Conservation (phyloP, 805 yeast genomes). For the Zygosaccharomyces bisporus region DNA sequence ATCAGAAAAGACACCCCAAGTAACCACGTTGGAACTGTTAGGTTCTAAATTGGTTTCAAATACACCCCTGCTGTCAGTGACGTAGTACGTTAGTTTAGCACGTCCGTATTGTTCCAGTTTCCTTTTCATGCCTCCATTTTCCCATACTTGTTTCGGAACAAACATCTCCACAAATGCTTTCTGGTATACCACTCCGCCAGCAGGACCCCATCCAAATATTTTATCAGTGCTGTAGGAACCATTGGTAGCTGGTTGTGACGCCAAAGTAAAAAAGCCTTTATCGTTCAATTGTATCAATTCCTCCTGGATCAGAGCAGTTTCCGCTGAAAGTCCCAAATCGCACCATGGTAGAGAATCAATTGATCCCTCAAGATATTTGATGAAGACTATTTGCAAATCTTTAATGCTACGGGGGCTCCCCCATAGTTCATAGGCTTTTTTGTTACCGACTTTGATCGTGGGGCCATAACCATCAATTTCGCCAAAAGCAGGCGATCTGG, state of each 20-base stretch:
- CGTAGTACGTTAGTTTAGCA: slow-evolving; percentile 66
- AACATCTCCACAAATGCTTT: slow-evolving; percentile 92
- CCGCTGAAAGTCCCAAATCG: slow-evolving; percentile 79
- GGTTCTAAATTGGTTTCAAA: slow-evolving; percentile 59
- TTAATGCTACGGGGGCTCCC: slow-evolving; percentile 60
- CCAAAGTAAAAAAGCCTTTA: slow-evolving; percentile 75
- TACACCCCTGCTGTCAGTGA: slow-evolving; percentile 57
- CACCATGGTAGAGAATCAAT: slow-evolving; percentile 88
- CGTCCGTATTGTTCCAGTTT: slow-evolving; percentile 41
- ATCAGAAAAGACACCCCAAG: slow-evolving; percentile 97
- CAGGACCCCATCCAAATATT: slow-evolving; percentile 97
- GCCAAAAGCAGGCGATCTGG: slow-evolving; percentile 95
- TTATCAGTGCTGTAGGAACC: slow-evolving; percentile 74
- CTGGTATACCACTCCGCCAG: slow-evolving; percentile 82
- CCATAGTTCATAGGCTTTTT: slow-evolving; percentile 71
- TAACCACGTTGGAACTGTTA: slow-evolving; percentile 71
- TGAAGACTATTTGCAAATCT: slow-evolving; percentile 66
- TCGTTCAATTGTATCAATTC: slow-evolving; percentile 76
- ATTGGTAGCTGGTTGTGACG: slow-evolving; percentile 94
- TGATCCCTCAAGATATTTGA: slow-evolving; percentile 67
- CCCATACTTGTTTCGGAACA: slow-evolving; percentile 71
- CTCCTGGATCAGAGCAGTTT: slow-evolving; percentile 89
- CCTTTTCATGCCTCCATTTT: slow-evolving; percentile 44
- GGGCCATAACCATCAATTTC: slow-evolving; percentile 98
- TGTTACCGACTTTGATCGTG: slow-evolving; percentile 66